These are phyloP conservation scores for Zygoascus sp. DNA, from an alignment of 1,139 yeast species.

Conservation along the genomic window DNA sequence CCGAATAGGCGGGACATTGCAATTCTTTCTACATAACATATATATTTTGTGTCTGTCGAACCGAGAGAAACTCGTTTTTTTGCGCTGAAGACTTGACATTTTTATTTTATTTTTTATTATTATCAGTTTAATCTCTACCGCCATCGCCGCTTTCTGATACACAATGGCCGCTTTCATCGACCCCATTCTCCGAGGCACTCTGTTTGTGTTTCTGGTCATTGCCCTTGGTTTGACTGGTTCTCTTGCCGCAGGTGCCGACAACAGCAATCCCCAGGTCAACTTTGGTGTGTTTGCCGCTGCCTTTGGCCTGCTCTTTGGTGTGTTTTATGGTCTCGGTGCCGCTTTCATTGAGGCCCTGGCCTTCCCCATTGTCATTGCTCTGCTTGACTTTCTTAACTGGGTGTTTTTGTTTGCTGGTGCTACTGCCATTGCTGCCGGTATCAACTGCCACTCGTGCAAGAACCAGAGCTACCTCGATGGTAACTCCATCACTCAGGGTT, in stretches of 20 bases:
- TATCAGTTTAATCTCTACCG: no score
- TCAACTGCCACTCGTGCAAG: slow-evolving; percentile 78
- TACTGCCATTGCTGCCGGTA: slow-evolving; percentile 87
- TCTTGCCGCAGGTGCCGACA: slow-evolving; percentile 60
- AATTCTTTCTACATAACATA: background rate
- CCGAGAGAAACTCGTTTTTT: no score
- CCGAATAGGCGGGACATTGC: background rate
- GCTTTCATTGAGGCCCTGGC: slow-evolving; percentile 75
- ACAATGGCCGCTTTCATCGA: slow-evolving; percentile 59
- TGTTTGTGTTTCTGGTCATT: slow-evolving; percentile 70
- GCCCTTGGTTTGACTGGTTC: slow-evolving; percentile 84
- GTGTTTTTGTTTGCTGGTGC: slow-evolving; percentile 94
- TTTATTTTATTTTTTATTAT: no score
- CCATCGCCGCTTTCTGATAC: background rate
- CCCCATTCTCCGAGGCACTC: slow-evolving; percentile 63
- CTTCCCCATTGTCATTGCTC: slow-evolving; percentile 74
- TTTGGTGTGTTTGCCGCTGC: slow-evolving; percentile 82
- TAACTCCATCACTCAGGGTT: slow-evolving; percentile 73
- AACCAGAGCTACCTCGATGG: slow-evolving; percentile 57
- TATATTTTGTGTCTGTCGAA: no score
- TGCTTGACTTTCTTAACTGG: slow-evolving; percentile 78
- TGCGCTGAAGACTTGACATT: no score
- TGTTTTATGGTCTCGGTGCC: slow-evolving; percentile 75
- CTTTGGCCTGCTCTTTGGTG: slow-evolving; percentile 75
- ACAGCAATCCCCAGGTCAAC: slow-evolving; percentile 74